Conservation (phyloP, 805 yeast species). For the Candida coquimbonensis region DNA sequence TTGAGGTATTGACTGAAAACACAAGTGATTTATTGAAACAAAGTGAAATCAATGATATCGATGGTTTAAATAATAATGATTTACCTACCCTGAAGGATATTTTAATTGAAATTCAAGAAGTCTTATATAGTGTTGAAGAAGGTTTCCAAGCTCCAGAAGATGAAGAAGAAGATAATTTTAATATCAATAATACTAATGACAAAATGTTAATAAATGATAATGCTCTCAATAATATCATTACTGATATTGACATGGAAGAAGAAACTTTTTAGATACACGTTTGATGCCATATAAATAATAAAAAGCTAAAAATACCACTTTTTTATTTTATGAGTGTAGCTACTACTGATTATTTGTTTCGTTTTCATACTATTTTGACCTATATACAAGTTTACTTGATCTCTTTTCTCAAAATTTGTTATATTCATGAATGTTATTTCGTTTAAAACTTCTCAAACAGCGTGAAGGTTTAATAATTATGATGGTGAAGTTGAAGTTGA, state of each 20-base stretch:
- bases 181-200: too few relatives aligned
- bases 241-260: constrained; percentile 27
- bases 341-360: not conserved
- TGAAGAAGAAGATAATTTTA: constrained; percentile 19
- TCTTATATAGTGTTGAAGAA: constrained; percentile 74
- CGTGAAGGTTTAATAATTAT: not conserved
- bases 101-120: constrained; percentile 60
- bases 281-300: not conserved
- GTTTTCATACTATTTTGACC: not conserved
- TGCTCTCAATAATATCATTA: not conserved
- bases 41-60: constrained; percentile 13
- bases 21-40: constrained; percentile 44
- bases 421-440: too few relatives aligned
- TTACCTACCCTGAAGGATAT: constrained; percentile 33
- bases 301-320: too few relatives aligned
- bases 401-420: not conserved
- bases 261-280: constrained; percentile 24
- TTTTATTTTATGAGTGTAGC: not conserved
- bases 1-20: constrained; percentile 73
- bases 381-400: not conserved
- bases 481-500: constrained; percentile 18
- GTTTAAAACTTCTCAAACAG: not conserved
- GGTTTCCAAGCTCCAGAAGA: constrained; percentile 63
- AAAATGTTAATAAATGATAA: too few relatives aligned
- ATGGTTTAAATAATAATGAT: constrained; percentile 6